phyloP scores from a whole-genome alignment of 441 rosid species.

The Brassica hybrid region DNA sequence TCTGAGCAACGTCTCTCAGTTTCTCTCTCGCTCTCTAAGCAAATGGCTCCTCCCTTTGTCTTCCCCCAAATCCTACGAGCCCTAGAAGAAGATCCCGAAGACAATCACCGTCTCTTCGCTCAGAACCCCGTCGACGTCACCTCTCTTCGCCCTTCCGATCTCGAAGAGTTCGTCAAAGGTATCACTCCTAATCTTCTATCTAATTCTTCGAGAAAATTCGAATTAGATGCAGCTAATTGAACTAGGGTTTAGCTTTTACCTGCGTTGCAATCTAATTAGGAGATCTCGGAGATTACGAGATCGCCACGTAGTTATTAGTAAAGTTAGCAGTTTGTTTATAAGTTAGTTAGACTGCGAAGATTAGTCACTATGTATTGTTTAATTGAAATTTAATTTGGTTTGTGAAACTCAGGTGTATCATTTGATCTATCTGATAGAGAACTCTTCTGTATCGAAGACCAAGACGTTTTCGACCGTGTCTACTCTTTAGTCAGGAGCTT shows the following conservation, averaged over 20 bases:
- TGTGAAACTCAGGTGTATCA: constrained; percentile 59
- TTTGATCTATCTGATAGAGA: constrained; percentile 94
- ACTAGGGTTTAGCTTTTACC: not conserved
- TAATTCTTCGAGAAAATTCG: not conserved
- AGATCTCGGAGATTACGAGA: not conserved
- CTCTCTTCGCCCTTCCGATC: constrained; percentile 66
- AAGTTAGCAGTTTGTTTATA: no score
- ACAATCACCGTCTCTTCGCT: constrained; percentile 59
- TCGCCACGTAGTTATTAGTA: no score
- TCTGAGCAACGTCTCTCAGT: constrained; percentile 24
- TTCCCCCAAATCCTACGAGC: constrained; percentile 75
- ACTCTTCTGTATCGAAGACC: constrained; percentile 90
- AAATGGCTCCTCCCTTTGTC: constrained; percentile 78
- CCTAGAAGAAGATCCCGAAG: constrained; percentile 72
- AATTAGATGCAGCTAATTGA: not conserved
- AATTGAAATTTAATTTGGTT: no score
- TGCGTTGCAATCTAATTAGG: no score
- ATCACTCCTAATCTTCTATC: not conserved
- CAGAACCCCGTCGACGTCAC: constrained; percentile 61
- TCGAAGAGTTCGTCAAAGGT: constrained; percentile 93
- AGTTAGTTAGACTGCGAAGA: no score
- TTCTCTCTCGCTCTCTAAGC: constrained; percentile 5
- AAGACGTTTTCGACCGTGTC: constrained; percentile 83
- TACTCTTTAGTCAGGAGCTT: constrained; percentile 71
- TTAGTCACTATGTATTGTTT: no score